Conservation (phyloP, 2,329 filamentous ascomycete species). For the Mycosphaerelloides madeirae region DNA sequence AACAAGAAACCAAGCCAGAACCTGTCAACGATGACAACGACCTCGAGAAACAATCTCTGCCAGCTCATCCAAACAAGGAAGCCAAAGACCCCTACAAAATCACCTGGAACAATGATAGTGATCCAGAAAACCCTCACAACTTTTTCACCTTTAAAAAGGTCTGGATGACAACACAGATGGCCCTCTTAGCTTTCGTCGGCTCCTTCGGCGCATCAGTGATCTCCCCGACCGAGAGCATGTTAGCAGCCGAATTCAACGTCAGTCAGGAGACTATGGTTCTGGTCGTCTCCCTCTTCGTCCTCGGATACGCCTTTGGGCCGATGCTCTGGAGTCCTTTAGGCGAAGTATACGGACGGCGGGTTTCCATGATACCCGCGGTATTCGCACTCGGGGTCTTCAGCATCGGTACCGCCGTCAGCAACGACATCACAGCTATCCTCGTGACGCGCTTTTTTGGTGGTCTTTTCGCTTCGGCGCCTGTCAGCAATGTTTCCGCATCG, state of each 20-base stretch:
- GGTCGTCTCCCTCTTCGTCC: conserved; percentile 1
- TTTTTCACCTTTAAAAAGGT: no score
- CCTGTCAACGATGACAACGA: no score
- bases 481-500: conserved; percentile 40
- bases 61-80: no score
- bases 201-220: neutral
- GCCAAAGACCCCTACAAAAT: no score
- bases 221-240: neutral
- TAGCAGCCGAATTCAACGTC: neutral
- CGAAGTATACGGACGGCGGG: conserved; percentile 39
- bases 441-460: conserved; percentile 39
- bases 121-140: no score
- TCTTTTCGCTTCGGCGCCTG: conserved; percentile 41
- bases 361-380: conserved; percentile 37
- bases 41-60: no score
- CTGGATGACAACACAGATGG: neutral
- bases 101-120: no score
- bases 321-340: conserved; percentile 39
- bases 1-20: no score
- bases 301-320: conserved; percentile 33
- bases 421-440: conserved; percentile 27
- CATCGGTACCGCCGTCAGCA: conserved; percentile 37
- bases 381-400: conserved; percentile 38
- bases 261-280: neutral
- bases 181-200: neutral